Base-by-base conservation (phyloP, 2,329 filamentous ascomycete genomes). In the Huntiella savannae region DNA sequence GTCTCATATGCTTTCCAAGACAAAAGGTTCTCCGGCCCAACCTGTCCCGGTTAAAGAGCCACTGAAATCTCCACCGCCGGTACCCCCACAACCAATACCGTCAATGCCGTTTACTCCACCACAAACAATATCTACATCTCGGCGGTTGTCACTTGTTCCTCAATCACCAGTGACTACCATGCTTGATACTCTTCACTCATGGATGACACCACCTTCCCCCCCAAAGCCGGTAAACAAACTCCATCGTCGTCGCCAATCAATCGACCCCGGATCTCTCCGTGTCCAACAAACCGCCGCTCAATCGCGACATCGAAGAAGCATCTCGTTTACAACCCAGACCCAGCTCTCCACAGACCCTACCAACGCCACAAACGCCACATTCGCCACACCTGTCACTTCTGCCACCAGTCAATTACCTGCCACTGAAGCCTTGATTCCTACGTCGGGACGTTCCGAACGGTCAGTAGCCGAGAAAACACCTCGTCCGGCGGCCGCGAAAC, bases 401-500 rank as follows among this genome's bases (percentile, higher is more conserved):
- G 15, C 2, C 37, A 39, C 15, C 12, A 4, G 12, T 38, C 13
- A 13, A 8, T 17, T 15, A 38, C 36, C 36, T 38, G 13, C 17
- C 12, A 15, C 36, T 38, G 17, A 10, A 12, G 13, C 6, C 12
- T 11, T 32, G 22, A 12, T 32, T 33, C 19, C 13, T 32, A 42
- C 22, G 22, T 10, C 22, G 22, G 22, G 22, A 28, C 22, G 22
- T 28, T 28, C 22, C 22, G 22, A 28, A 28, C 22, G 6, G 22
- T 7, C 22, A 28, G 6, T 28, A 28, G 6, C 22, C 7, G 22
- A 28, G 22, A 7, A 46, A 40, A 32, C 37, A 32, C 33, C 37
- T 19, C 35, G 34, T 40, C 13, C 40, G 33, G 33, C 46, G 40
- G 12, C n/a, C 40, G 34, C 40, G 46, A 22, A 48, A 36, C 46